Conservation (phyloP, 208 protist species). For the Trypanosoma scelopori region DNA sequence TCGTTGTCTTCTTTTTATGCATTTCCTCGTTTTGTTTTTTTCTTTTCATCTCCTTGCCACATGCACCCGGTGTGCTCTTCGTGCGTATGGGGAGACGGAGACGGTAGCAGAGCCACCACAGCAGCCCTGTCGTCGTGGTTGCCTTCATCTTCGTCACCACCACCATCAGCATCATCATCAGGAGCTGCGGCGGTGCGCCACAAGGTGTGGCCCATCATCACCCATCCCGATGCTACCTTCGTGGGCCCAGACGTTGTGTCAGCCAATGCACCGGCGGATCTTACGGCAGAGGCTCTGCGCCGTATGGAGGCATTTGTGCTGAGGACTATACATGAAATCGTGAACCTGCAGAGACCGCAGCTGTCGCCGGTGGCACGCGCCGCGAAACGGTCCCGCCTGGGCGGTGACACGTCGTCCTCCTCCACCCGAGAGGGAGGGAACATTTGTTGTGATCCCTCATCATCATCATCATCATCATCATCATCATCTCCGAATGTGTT, state of each 20-base stretch:
- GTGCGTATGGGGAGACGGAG: no score
- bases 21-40: constrained; percentile 14
- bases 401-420: neutral
- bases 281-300: constrained; percentile 54
- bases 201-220: constrained; percentile 1
- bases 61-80: no score
- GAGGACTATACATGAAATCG: constrained; percentile 25
- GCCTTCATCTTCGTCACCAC: neutral
- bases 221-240: constrained; percentile 8
- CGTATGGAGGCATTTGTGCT: constrained; percentile 65
- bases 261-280: constrained; percentile 15
- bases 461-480: neutral
- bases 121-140: neutral
- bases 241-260: constrained; percentile 22
- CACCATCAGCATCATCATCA: neutral
- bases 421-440: neutral
- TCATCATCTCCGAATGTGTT: neutral
- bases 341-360: constrained; percentile 12
- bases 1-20: neutral
- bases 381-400: neutral
- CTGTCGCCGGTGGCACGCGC: neutral
- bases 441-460: neutral
- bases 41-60: constrained; percentile 6
- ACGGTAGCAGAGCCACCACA: no score
- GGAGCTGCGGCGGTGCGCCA: neutral